A percentile compares a stretch with the other conserved stretches of the same genome.
Evolutionary conservation across 768 basidiomycete species (phyloP).

Genomic region (Suillus fuscotomentosus): DNA sequence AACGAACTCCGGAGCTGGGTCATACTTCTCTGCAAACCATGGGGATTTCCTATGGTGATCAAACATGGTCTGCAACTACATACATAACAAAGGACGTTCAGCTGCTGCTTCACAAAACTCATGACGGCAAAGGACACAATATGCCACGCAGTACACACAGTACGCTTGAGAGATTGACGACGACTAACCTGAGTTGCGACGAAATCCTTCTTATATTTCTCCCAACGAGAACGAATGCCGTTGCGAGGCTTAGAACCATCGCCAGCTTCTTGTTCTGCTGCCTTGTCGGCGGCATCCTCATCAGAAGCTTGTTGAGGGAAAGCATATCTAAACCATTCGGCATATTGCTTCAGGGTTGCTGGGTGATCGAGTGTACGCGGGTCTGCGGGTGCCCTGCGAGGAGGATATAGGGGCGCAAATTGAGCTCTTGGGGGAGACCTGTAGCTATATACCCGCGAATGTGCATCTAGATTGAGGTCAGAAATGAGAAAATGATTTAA

Average conservation of each 20-base stretch:
- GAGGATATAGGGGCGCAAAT: constrained; percentile 36
- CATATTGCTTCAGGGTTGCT: constrained; percentile 78
- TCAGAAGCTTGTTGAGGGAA: constrained; percentile 76
- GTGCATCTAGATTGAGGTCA: constrained; percentile 47
- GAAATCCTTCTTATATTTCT: constrained; percentile 93
- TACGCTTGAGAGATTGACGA: constrained; percentile 9
- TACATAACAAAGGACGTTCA: constrained; percentile 35
- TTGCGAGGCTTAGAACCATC: constrained; percentile 82
- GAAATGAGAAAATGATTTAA: not conserved
- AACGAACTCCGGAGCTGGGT: constrained; percentile 68
- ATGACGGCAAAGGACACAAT: constrained; percentile 16
- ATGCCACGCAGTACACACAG: constrained; percentile 19
- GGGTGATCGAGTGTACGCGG: constrained; percentile 83
- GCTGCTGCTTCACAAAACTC: constrained; percentile 11
- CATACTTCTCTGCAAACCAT: constrained; percentile 97
- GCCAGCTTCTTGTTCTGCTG: constrained; percentile 79
- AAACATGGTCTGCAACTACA: constrained; percentile 93
- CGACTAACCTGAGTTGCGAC: constrained; percentile 79
- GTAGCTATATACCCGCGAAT: constrained; percentile 63
- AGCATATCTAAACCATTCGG: constrained; percentile 83
- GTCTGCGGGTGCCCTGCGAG: constrained; percentile 68
- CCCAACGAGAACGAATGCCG: constrained; percentile 82
- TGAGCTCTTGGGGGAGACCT: constrained; percentile 66
- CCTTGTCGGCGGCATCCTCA: constrained; percentile 83
- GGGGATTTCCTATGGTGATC: constrained; percentile 93